phyloP scores from a whole-genome alignment of 2,329 filamentous ascomycete species.

The Amauroascus verrucosus region DNA sequence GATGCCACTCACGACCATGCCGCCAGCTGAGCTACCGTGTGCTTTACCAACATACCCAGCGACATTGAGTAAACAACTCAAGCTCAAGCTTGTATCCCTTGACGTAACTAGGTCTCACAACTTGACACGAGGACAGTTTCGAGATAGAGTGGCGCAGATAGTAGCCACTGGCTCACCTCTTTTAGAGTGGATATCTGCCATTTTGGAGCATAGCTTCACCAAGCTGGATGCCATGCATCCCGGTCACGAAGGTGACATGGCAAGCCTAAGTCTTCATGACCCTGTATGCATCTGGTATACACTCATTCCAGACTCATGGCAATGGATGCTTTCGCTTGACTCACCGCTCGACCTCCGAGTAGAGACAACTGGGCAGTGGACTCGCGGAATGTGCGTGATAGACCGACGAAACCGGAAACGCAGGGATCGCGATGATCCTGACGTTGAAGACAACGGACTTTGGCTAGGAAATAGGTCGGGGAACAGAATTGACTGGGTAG shows the following conservation, averaged over 20 bases:
- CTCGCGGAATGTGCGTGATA: constrained; percentile 76
- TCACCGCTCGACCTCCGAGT: constrained; percentile 71
- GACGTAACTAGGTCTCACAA: constrained; percentile 66
- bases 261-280: constrained; percentile 62
- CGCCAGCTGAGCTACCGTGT: constrained; percentile 41
- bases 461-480: constrained; percentile 68
- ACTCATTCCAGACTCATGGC: constrained; percentile 39
- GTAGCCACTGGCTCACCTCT: constrained; percentile 58
- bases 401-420: constrained; percentile 53
- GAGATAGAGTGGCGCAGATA: constrained; percentile 44
- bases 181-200: constrained; percentile 61
- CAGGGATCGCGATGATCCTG: constrained; percentile 42
- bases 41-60: constrained; percentile 52
- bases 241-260: constrained; percentile 38
- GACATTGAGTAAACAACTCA: constrained; percentile 53
- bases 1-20: constrained; percentile 68
- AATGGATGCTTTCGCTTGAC: constrained; percentile 40
- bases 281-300: constrained; percentile 72
- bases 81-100: constrained; percentile 61
- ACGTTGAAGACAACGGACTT: constrained; percentile 59
- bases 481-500: constrained; percentile 69
- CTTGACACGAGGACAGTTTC: constrained; percentile 52
- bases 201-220: constrained; percentile 58
- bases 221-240: constrained; percentile 56
- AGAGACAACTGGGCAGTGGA: constrained; percentile 90